Evolutionary conservation across 108 stramenopile genomes (phyloP), one percentile per base, ranked within the genome.

Genomic region (Discostella stelligeroides): DNA sequence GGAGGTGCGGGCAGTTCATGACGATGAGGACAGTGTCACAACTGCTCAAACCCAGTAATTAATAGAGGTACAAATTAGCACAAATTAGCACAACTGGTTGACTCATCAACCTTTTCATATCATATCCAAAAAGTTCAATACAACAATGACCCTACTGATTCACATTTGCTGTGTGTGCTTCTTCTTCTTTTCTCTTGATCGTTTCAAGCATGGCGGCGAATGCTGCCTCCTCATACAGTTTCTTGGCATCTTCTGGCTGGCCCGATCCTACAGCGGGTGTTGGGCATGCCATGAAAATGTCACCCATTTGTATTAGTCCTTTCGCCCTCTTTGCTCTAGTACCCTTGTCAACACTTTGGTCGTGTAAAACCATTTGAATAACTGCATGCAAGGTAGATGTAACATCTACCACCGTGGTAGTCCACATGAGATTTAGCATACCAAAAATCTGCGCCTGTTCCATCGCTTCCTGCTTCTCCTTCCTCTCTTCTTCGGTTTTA

Each of bases 141-240:
- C 34, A 34, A 34, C 6, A 34, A 34, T 34, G n/a, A 34, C 34
- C 6, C 34, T 34, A 34, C 3, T 34, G 34, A 34, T 34, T 34
- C 54, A 45, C 37, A 15, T 18, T 68, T 27, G 76, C 76, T 17
- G 68, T 39, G 47, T 78, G 70, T 14, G 76, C 49, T 7, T 75
- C 82, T 46, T 89, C 92, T 40, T 93, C 92, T 58, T 89, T 87
- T 23, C 87, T 83, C 61, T 87, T 85, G 9, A 93, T 76, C 12
- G 92, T 93, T 72, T 93, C 92, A 29, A 93, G 37, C 76, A 85
- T 90, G 17, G 92, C 92, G 15, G 86, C 88, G 25, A 93, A 78
- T 0, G 89, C 86, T 37, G 92, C 89, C 53, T 93, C 89, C 56
- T 93, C 86, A 62, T 87, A 92, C 50, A 92, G 17, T 34, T 68